These are phyloP conservation scores for Scutellaria minor DNA, from an alignment of 257 asterid genomes.

Conservation along the genomic window DNA sequence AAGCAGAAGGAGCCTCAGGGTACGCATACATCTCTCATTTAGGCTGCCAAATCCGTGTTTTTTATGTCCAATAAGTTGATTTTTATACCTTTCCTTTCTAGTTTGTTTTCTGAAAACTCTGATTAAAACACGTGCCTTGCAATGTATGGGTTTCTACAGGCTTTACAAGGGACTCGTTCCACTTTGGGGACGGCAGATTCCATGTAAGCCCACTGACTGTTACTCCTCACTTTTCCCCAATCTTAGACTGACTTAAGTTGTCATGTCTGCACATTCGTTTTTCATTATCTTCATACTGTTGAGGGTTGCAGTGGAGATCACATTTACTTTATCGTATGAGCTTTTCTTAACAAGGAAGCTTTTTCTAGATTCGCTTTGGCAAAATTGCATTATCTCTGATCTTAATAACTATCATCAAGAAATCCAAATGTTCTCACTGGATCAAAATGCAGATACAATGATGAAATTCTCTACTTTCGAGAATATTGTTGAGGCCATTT, in stretches of 20 bases:
- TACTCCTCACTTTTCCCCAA: neutral
- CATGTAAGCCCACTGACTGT: slow-evolving; percentile 57
- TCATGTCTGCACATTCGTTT: neutral
- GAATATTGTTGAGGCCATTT: slow-evolving; percentile 68
- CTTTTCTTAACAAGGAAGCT: slow-evolving; percentile 1
- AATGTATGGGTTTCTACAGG: slow-evolving; percentile 42
- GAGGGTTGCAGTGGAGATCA: neutral
- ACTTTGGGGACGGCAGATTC: slow-evolving; percentile 96
- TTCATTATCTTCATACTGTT: neutral
- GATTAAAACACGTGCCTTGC: neutral
- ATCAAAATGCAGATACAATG: slow-evolving; percentile 73
- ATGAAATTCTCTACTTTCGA: slow-evolving; percentile 89
- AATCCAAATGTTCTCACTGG: slow-evolving; percentile 5
- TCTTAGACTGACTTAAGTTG: neutral
- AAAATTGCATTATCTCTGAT: no score
- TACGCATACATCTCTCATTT: no score
- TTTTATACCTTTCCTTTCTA: neutral
- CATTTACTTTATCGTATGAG: slow-evolving; percentile 8
- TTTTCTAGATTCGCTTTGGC: neutral
- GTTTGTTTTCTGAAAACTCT: neutral
- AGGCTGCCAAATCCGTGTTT: no score
- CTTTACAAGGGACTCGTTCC: slow-evolving; percentile 85
- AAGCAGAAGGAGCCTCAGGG: slow-evolving; percentile 71
- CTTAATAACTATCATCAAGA: neutral
- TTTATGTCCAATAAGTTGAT: no score